Evolutionary conservation across 768 basidiomycete genomes (phyloP).

Genomic region (Daedaleopsis sinensis): DNA sequence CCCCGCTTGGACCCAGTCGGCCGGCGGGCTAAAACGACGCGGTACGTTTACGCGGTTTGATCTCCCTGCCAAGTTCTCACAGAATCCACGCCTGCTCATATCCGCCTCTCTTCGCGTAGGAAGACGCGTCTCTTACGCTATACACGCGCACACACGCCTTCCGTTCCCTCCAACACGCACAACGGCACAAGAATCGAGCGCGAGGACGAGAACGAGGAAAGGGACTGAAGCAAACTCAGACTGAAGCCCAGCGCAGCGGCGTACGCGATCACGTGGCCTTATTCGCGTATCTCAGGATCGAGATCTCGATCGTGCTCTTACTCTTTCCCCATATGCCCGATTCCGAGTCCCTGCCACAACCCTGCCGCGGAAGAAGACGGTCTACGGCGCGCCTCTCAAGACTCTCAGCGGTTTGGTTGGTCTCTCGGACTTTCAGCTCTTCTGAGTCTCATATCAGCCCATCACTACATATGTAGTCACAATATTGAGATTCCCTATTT

Average conservation of each 20-base stretch:
- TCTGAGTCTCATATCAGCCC: no score
- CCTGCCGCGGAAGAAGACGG: neutral
- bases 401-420: no score
- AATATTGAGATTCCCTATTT: no score
- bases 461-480: no score
- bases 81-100: slow-evolving; percentile 1
- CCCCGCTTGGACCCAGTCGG: slow-evolving; percentile 9
- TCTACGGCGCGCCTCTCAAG: no score
- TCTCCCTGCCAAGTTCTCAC: slow-evolving; percentile 10
- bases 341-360: neutral
- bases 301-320: slow-evolving; percentile 10
- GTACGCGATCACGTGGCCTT: slow-evolving; percentile 22
- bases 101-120: neutral
- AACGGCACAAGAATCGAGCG: neutral
- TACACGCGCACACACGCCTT: neutral
- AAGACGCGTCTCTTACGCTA: neutral
- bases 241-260: neutral
- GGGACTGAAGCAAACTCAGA: no score
- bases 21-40: slow-evolving; percentile 6
- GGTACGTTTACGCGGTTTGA: slow-evolving; percentile 19
- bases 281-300: slow-evolving; percentile 15
- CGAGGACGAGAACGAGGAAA: neutral
- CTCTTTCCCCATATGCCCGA: neutral
- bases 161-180: neutral
- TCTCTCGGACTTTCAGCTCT: no score